Evolutionary conservation across 192 early-diverging fungal species (phyloP).

Genomic region (Podila epigama): DNA sequence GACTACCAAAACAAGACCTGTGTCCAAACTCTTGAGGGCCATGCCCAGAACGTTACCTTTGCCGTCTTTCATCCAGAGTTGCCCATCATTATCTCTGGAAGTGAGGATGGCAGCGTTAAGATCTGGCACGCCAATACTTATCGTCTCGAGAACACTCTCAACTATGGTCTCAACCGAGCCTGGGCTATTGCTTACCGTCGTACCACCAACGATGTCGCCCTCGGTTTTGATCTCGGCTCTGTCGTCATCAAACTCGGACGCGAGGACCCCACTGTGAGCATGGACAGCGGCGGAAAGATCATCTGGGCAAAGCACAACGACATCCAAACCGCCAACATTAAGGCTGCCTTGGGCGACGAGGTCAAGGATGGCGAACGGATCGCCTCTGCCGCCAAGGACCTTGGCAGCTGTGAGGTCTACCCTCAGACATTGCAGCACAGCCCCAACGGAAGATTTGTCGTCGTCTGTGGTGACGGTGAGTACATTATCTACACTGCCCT

Average conservation of each 20-base stretch:
- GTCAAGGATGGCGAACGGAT: constrained; percentile 95
- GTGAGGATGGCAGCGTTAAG: constrained; percentile 94
- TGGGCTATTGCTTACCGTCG: constrained; percentile 91
- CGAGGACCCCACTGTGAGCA: constrained; percentile 95
- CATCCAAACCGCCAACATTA: constrained; percentile 95
- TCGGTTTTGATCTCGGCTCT: constrained; percentile 96
- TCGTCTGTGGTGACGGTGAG: constrained; percentile 98
- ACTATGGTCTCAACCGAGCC: constrained; percentile 97
- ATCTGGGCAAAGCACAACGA: constrained; percentile 98
- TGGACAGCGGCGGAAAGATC: constrained; percentile 97
- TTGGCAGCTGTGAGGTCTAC: constrained; percentile 98
- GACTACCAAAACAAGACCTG: constrained; percentile 99
- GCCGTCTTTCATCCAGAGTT: constrained; percentile 94
- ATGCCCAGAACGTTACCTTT: constrained; percentile 92
- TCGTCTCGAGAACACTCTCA: constrained; percentile 94
- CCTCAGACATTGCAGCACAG: constrained; percentile 96
- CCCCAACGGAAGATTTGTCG: constrained; percentile 98
- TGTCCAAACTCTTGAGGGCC: constrained; percentile 98
- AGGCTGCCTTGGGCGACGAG: constrained; percentile 79
- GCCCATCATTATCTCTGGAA: constrained; percentile 94
- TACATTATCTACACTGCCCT: constrained; percentile 99
- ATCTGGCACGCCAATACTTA: constrained; percentile 99
- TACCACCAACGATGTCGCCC: constrained; percentile 90
- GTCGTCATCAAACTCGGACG: constrained; percentile 96
- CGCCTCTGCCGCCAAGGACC: constrained; percentile 85